Conservation (phyloP, 2,329 filamentous ascomycete species). For the Aschersonia sp. region DNA sequence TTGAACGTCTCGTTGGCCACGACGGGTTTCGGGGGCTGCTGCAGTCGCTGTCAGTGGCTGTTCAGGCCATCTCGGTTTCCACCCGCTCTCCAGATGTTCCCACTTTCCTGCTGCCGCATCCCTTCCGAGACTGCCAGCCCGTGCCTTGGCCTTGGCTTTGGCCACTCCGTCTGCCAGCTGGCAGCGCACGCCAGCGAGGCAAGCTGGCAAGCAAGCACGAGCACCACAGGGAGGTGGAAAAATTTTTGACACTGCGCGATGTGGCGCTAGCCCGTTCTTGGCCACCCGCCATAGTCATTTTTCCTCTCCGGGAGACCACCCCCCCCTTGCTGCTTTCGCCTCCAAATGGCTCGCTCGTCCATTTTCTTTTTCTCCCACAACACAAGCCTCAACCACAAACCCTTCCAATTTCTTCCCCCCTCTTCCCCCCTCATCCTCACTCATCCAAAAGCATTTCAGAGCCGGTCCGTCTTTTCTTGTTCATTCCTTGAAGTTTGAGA, state of each 20-base stretch:
- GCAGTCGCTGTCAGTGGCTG: slow-evolving; percentile 2
- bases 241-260: slow-evolving; percentile 5
- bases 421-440: slow-evolving; percentile 14
- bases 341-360: slow-evolving; percentile 9
- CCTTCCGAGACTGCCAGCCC: not conserved
- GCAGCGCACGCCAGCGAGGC: not conserved
- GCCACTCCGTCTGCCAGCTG: not conserved
- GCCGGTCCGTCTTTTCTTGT: slow-evolving; percentile 23
- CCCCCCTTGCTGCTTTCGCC: slow-evolving; percentile 15
- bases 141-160: not conserved
- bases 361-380: slow-evolving; percentile 19
- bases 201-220: not conserved
- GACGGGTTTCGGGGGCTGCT: not conserved
- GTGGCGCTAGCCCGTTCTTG: slow-evolving; percentile 16
- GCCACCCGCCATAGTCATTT: slow-evolving; percentile 16
- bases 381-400: slow-evolving; percentile 14
- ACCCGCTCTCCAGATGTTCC: not conserved
- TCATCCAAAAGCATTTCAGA: slow-evolving; percentile 14
- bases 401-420: slow-evolving; percentile 11
- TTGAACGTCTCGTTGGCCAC: not conserved
- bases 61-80: not conserved
- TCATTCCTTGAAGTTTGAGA: slow-evolving; percentile 31
- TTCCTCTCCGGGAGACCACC: slow-evolving; percentile 10
- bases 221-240: slow-evolving; percentile 1
- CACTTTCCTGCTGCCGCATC: not conserved